These are phyloP conservation scores for Rhodomyrtus tomentosa DNA, from an alignment of 345 rosid genomes.

Conservation along the genomic window DNA sequence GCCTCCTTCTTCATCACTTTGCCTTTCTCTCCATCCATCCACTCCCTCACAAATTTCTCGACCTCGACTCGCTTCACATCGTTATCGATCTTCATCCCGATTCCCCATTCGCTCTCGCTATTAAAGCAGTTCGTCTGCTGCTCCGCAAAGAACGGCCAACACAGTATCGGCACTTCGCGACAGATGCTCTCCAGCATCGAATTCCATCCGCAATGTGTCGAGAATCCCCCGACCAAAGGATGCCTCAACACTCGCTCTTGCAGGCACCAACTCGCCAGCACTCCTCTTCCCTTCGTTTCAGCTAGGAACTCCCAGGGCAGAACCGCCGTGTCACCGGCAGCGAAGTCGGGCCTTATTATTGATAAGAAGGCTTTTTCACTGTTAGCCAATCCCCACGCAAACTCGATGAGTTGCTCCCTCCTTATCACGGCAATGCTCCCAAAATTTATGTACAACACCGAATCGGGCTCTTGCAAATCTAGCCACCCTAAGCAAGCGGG, in stretches of 20 bases:
- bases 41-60: slow-evolving; percentile 14
- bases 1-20: slow-evolving; percentile 12
- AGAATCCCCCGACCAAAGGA: slow-evolving; percentile 2
- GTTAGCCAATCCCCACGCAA: slow-evolving; percentile 16
- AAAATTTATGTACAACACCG: slow-evolving; percentile 10
- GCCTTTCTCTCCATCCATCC: slow-evolving; percentile 23
- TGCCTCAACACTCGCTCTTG: slow-evolving; percentile 14
- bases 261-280: slow-evolving; percentile 5
- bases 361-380: slow-evolving; percentile 8
- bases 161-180: slow-evolving; percentile 6
- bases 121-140: slow-evolving; percentile 15
- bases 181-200: slow-evolving; percentile 14
- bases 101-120: slow-evolving; percentile 20
- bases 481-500: slow-evolving; percentile 9
- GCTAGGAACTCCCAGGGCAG: neutral
- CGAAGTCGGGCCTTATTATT: slow-evolving; percentile 9
- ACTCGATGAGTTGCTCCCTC: slow-evolving; percentile 5
- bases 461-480: slow-evolving; percentile 1
- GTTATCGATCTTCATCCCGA: slow-evolving; percentile 31
- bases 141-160: slow-evolving; percentile 21
- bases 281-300: slow-evolving; percentile 1
- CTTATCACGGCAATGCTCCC: slow-evolving; percentile 12
- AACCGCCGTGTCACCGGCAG: neutral
- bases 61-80: slow-evolving; percentile 24
- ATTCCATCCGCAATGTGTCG: slow-evolving; percentile 16